Evolutionary conservation across 1,139 yeast genomes (phyloP).

Genomic region (Magnusiomyces tetraspermus): DNA sequence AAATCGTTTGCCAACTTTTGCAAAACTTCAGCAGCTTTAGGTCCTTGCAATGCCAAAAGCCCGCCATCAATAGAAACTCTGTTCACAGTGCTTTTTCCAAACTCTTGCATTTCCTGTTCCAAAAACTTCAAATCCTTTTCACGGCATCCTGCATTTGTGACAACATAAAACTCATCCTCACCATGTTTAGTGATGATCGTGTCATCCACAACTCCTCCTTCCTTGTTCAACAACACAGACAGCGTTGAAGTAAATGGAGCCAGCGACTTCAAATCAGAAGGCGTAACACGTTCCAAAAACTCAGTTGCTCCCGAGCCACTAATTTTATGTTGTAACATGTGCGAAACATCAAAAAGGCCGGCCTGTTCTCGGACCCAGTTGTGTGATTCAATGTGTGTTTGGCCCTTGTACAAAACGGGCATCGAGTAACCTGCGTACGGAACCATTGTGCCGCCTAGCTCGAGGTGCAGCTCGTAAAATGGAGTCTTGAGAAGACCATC

Average conservation of each 20-base stretch:
- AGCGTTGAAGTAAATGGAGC: constrained; percentile 56
- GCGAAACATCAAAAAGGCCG: constrained; percentile 93
- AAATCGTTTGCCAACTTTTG: constrained; percentile 49
- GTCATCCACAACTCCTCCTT: constrained; percentile 81
- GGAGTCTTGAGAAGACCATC: constrained; percentile 51
- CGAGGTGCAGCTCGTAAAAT: constrained; percentile 66
- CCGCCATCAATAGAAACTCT: constrained; percentile 68
- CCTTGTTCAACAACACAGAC: constrained; percentile 62
- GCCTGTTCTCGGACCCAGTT: constrained; percentile 84
- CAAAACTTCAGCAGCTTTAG: constrained; percentile 58
- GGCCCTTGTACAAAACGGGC: constrained; percentile 83
- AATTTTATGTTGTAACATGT: constrained; percentile 85
- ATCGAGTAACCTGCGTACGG: constrained; percentile 91
- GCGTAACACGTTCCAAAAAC: constrained; percentile 71
- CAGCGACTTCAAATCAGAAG: constrained; percentile 61
- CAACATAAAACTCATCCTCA: constrained; percentile 72
- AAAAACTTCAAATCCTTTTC: constrained; percentile 55
- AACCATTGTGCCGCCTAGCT: constrained; percentile 80
- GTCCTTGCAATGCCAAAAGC: constrained; percentile 87
- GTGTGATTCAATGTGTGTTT: constrained; percentile 85
- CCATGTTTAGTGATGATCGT: constrained; percentile 80
- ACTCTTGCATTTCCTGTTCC: constrained; percentile 28
- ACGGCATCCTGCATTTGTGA: constrained; percentile 95
- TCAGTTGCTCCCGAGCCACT: constrained; percentile 59
- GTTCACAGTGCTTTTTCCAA: constrained; percentile 38